Evolutionary conservation across 805 yeast genomes (phyloP), one percentile per base, ranked within the genome.

Genomic region (Komagataella kurtzmanii): DNA sequence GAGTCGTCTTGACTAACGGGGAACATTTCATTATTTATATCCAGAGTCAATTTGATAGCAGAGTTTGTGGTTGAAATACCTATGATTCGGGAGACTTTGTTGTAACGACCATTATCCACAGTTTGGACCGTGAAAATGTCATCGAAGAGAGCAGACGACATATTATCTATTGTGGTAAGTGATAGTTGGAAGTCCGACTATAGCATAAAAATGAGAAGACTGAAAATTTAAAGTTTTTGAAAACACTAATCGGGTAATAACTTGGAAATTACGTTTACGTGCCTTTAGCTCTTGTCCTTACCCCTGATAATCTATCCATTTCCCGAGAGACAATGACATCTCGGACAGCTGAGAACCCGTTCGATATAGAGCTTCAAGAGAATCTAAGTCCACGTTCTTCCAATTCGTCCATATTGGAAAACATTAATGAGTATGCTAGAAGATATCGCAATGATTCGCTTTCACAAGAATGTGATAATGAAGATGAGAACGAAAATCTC

Each of bases 11-110:
- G 70, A 52, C 77, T 70, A 36, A 91, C 88, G 19, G 97, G 97
- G 73, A 88, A 91, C 57, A 93, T 74, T 65, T 91, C 99, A 47
- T 88, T 79, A 71, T 93, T 91, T 65, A 91, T 77, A 67, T 91
- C 99, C 57, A 91, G 74, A 4, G 95, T 85, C 62, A 91, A 77
- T 59, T 83, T 84, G 57, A 90, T 81, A 57, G 85, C 95, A 54
- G 76, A 73, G 48, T 88, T 79, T 40, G 96, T 81, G 47, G 90
- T 84, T 23, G 97, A 88, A 56, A 81, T 81, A 17, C 93, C 97
- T 59, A 86, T 86, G 59, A 91, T 78, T 62, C 99, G 86, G 19
- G 88, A 74, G 17, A 91, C 97, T 63, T 85, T 88, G 75, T 88
- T 95, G 73, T 91, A 91, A 64, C 96, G 81, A 49, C 88, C 96